Conservation (phyloP, 2,329 filamentous ascomycete genomes). For the Phyllachora maydis region DNA sequence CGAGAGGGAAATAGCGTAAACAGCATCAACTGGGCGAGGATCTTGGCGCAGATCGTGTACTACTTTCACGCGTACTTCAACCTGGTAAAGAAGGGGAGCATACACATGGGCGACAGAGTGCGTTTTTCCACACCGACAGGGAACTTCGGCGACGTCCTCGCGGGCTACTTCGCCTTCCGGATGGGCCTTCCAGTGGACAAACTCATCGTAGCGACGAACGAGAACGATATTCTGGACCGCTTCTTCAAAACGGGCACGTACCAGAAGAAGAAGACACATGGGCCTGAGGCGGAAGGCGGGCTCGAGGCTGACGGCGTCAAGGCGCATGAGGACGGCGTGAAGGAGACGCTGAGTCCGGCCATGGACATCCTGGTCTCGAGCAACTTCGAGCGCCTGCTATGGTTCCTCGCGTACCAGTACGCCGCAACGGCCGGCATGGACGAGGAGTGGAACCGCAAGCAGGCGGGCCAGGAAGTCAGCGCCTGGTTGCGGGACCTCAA, state of each 20-base stretch:
- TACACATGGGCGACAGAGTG: conserved; percentile 45
- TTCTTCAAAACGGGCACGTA: conserved; percentile 87
- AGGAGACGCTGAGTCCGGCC: conserved; percentile 80
- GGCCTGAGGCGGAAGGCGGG: conserved; percentile 36
- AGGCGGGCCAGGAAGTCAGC: conserved; percentile 56
- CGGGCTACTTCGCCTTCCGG: conserved; percentile 62
- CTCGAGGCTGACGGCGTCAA: conserved; percentile 39
- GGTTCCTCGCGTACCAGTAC: conserved; percentile 72
- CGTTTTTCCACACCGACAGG: conserved; percentile 85
- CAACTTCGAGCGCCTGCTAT: conserved; percentile 91
- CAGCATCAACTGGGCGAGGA: conserved; percentile 90
- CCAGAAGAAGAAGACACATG: conserved; percentile 56
- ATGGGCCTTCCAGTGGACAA: conserved; percentile 54
- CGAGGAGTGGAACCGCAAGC: conserved; percentile 43
- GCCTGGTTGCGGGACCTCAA: conserved; percentile 69
- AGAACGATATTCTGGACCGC: conserved; percentile 89
- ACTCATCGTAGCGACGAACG: conserved; percentile 84
- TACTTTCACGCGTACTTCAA: conserved; percentile 92
- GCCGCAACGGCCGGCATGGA: conserved; percentile 37
- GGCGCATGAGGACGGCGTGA: conserved; percentile 54
- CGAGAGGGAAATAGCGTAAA: no score
- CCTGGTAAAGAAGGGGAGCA: conserved; percentile 39
- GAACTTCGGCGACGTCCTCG: conserved; percentile 90
- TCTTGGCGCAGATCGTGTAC: conserved; percentile 91
- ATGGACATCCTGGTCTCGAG: conserved; percentile 96